Percentiles rank a stretch among this genome's conserved stretches.
Conservation (phyloP, 2,329 filamentous ascomycete genomes). For the Cadophora luteo-olivacea region DNA sequence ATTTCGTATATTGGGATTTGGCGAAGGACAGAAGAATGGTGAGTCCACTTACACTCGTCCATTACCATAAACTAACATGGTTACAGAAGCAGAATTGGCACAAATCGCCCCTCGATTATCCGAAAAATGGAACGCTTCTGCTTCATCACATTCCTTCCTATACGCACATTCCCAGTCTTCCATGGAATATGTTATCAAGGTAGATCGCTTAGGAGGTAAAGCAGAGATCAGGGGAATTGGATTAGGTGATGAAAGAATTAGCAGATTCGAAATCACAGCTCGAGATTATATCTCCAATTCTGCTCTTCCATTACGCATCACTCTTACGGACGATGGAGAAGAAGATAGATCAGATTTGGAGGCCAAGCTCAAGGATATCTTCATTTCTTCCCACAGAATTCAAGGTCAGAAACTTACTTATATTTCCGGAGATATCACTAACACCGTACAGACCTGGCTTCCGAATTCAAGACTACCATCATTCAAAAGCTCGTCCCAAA, state of each 20-base stretch:
- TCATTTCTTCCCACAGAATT: conserved; percentile 76
- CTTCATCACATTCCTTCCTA: conserved; percentile 78
- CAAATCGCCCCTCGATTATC: conserved; percentile 70
- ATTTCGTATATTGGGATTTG: conserved; percentile 83
- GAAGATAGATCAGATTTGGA: conserved; percentile 59
- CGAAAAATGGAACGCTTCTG: conserved; percentile 78
- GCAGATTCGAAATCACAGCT: conserved; percentile 75
- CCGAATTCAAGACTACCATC: conserved; percentile 76
- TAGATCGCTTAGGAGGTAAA: conserved; percentile 82
- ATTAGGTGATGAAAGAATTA: conserved; percentile 80
- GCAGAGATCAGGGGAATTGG: conserved; percentile 84
- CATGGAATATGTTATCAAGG: conserved; percentile 81
- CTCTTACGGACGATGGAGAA: conserved; percentile 52
- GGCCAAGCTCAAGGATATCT: conserved; percentile 63
- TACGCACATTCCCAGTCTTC: conserved; percentile 88
- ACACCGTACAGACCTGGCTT: conserved; percentile 63
- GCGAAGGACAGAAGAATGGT: conserved; percentile 81
- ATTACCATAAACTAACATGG: conserved; percentile 21
- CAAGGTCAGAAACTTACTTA: conserved; percentile 45
- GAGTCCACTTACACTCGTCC: conserved; percentile 32
- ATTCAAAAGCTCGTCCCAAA: conserved; percentile 84
- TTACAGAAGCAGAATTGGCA: conserved; percentile 61
- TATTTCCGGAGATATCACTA: conserved; percentile 16
- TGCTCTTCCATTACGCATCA: conserved; percentile 62
- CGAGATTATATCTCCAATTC: conserved; percentile 76